Conservation (phyloP, 306 rosid species). For the Fragaria vesca region DNA sequence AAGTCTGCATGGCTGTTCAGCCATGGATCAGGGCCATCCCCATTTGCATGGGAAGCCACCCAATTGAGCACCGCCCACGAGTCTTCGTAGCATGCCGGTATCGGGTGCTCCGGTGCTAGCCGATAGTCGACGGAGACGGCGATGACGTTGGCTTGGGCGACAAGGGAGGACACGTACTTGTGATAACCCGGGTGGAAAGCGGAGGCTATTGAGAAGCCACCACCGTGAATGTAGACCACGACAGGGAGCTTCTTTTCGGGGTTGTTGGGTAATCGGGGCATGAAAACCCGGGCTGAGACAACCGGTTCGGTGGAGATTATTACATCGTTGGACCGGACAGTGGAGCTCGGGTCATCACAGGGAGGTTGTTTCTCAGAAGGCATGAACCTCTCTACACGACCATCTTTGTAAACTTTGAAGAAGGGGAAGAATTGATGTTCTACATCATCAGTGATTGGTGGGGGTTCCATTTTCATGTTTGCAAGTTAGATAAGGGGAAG, state of each 20-base stretch:
- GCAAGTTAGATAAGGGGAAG: background rate
- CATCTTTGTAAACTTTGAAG: constrained; percentile 33
- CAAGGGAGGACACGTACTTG: constrained; percentile 20
- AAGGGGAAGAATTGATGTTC: constrained; percentile 29
- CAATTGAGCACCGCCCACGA: constrained; percentile 52
- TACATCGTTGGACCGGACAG: constrained; percentile 31
- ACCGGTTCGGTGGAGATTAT: constrained; percentile 29
- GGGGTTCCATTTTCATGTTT: constrained; percentile 11
- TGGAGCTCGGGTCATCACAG: constrained; percentile 22
- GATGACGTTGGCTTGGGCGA: constrained; percentile 19
- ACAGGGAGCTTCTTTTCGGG: constrained; percentile 21
- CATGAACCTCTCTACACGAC: constrained; percentile 12
- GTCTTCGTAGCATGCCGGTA: constrained; percentile 43
- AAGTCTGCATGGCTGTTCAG: constrained; percentile 36
- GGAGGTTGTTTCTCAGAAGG: constrained; percentile 20
- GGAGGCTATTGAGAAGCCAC: constrained; percentile 35
- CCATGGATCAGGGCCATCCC: constrained; percentile 46
- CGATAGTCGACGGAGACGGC: constrained; percentile 46
- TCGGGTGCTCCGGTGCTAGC: constrained; percentile 34
- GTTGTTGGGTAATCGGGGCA: constrained; percentile 15
- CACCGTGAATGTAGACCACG: constrained; percentile 42
- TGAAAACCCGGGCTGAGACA: constrained; percentile 37
- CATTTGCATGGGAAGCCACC: constrained; percentile 33
- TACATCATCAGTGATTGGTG: constrained; percentile 5
- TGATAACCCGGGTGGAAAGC: constrained; percentile 32